Evolutionary conservation across 2,329 filamentous ascomycete species (phyloP), one percentile per base, ranked within the genome.

Genomic region (Talaromyces sp.): DNA sequence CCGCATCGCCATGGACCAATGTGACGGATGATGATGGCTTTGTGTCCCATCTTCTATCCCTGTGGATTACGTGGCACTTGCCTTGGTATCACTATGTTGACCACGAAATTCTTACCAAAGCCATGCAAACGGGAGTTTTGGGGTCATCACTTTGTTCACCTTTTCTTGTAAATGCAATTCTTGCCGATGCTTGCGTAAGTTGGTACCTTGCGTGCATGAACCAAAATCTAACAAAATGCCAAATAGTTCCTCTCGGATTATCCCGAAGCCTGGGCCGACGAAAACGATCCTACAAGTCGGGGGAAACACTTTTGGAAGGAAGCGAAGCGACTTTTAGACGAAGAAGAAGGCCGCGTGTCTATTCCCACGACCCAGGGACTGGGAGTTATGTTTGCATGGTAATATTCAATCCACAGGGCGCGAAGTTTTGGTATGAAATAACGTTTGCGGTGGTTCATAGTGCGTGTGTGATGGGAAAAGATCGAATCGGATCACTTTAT

Each of bases 51-150:
- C 82, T 97, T 31, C 84, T 96, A 68, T 91, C 91, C 69, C 89
- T 96, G 85, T 97, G 96, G 76, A 96, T 96, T 75, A 90, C 86
- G 69, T 96, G 92, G 88, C 91, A 96, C 72, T 96, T 96, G 73
- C 88, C 91, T 31, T 95, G 91, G 75, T 95, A 88, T 69, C 86
- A 82, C 43, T 79, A 94, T 26, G 92, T 97, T 70, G 90, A 89
- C 68, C 83, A 87, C 57, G 89, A 93, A 66, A 91, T 92, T 67
- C 75, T 88, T 52, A 81, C 83, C 38, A 89, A 90, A 3, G 67
- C 74, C 56, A 75, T 76, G 72, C 62, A 35, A 17, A 59, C 61
- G 8, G 64, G 62, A 26, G 60, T 69, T 19, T 72, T 74, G 75
- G 68, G 82, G 57, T 88, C 86, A 0, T 79, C 85, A 1, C 92